Percentiles rank a stretch among this genome's conserved stretches.
Evolutionary conservation across 345 rosid species (phyloP).

Genomic region (Pistacia integerrima): DNA sequence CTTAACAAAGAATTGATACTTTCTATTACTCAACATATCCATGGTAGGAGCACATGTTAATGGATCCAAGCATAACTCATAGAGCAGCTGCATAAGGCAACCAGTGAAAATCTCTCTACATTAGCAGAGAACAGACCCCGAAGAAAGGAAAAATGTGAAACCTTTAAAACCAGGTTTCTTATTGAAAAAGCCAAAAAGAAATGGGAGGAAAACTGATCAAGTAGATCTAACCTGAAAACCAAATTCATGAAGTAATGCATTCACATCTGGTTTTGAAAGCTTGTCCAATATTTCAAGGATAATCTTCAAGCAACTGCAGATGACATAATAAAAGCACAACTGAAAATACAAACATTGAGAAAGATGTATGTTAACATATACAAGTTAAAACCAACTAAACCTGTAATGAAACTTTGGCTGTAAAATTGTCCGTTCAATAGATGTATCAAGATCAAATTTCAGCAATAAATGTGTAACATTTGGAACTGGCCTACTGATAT

Average conservation of each 20-base stretch:
- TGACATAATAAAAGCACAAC: constrained; percentile 15
- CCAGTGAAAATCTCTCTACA: constrained; percentile 8
- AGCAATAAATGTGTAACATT: constrained; percentile 89
- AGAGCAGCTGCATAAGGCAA: constrained; percentile 64
- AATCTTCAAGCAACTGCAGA: constrained; percentile 88
- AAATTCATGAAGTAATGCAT: constrained; percentile 82
- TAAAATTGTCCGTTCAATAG: constrained; percentile 75
- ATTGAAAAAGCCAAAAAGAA: too few species aligned
- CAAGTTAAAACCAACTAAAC: constrained; percentile 36
- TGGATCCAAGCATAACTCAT: constrained; percentile 85
- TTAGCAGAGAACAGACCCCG: background rate
- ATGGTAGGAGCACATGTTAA: constrained; percentile 77
- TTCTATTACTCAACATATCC: constrained; percentile 83
- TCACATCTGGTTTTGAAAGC: constrained; percentile 72
- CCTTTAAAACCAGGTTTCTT: background rate
- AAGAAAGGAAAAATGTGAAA: background rate
- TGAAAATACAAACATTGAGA: constrained; percentile 11
- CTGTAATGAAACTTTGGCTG: constrained; percentile 97
- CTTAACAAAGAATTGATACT: constrained; percentile 80
- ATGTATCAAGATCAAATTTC: constrained; percentile 78
- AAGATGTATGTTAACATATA: background rate
- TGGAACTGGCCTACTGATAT: constrained; percentile 86
- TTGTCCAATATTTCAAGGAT: constrained; percentile 86
- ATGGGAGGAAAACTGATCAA: constrained; percentile 4
- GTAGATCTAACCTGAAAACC: constrained; percentile 72